Evolutionary conservation across 2,329 filamentous ascomycete species (phyloP), one percentile per base, ranked within the genome.

Genomic region (Fusarium praegraminearum): DNA sequence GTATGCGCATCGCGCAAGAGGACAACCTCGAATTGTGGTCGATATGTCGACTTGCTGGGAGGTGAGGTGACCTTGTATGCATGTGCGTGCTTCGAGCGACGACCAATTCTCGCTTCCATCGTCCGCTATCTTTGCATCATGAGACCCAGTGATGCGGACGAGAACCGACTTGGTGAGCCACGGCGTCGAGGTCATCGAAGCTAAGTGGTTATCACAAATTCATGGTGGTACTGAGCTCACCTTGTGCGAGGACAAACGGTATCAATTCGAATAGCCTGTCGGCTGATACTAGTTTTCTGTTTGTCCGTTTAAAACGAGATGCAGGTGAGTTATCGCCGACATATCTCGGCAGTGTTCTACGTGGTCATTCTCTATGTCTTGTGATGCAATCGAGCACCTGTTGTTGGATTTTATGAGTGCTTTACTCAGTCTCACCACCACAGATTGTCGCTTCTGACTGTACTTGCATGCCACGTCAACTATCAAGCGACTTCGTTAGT

Each of bases 391-490:
- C n/a, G 40, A 35, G 57, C 62, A 50, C 54, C 54, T 66, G 33
- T 49, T 35, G 62, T 47, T 66, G 55, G 35, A 18, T 22, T 56
- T 38, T 32, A 44, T 22, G 62, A 61, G 32, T 66, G 43, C 38
- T 52, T 43, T 43, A 54, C 40, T 61, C 62, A 66, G 62, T 62
- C 36, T 55, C 41, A 65, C 43, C 38, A 50, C 15, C 36, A 45
- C n/a, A 50, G 62, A 61, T 36, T 24, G 30, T 49, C 47, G 38
- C 18, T 56, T 65, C 54, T 66, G 62, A 65, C 62, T 70, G 57
- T 70, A 57, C 47, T 65, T 52, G 44, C 67, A 56, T 74, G 72
- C 70, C 72, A 74, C 72, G 72, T 73, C 72, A 75, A 72, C 58
- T 53, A 56, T 54, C 69, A 75, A 72, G 52, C 56, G 55, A 52